Conservation (phyloP, 1,139 yeast species). For the Debaryomyces sp. region DNA sequence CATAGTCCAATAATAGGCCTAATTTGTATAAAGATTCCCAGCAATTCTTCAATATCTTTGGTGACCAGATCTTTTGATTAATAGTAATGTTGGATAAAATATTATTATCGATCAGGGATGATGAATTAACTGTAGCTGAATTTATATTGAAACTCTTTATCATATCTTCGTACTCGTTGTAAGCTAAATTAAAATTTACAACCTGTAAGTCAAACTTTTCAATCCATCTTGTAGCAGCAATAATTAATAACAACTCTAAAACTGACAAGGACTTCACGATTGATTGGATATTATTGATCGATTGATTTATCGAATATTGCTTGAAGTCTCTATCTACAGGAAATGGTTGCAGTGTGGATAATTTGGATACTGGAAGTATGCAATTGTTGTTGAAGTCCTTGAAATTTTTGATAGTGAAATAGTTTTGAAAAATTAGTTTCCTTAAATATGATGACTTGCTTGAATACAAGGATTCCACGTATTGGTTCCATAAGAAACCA, state of each 20-base stretch:
- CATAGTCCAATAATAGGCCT: conserved; percentile 41
- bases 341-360: conserved; percentile 30
- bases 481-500: conserved; percentile 54
- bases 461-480: conserved; percentile 32
- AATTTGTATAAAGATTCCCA: conserved; percentile 54
- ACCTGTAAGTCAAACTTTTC: conserved; percentile 59
- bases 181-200: conserved; percentile 74
- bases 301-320: conserved; percentile 21
- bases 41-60: conserved; percentile 50
- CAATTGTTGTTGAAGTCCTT: conserved; percentile 56
- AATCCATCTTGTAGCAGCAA: conserved; percentile 74
- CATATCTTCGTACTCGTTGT: conserved; percentile 71
- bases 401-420: conserved; percentile 61
- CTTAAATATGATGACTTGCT: conserved; percentile 16
- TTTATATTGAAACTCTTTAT: conserved; percentile 49
- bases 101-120: conserved; percentile 36
- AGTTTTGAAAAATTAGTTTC: conserved; percentile 44
- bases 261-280: conserved; percentile 57
- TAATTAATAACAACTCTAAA: conserved; percentile 65
- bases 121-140: conserved; percentile 34
- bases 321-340: conserved; percentile 35
- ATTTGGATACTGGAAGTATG: conserved; percentile 47
- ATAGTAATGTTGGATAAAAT: conserved; percentile 38
- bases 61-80: conserved; percentile 51
- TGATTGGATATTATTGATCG: conserved; percentile 28